A percentile compares a stretch with the other conserved stretches of the same genome.
Conservation (phyloP, 2,329 filamentous ascomycete genomes). For the Thielaviopsis ethacetica region DNA sequence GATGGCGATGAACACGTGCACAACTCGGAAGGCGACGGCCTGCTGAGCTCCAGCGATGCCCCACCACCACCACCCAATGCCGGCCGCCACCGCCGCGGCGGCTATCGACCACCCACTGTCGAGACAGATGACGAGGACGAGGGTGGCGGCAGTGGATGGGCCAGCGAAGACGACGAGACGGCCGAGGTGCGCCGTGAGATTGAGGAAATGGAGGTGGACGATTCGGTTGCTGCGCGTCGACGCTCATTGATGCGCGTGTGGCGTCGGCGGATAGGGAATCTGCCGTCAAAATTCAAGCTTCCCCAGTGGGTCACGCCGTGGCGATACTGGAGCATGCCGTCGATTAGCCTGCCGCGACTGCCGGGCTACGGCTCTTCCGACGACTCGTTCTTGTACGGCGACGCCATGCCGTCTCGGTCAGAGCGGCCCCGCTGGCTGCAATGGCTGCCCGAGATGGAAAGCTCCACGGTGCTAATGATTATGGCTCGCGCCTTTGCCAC, state of each 20-base stretch:
- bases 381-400: conserved; percentile 4
- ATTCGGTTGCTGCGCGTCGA: conserved; percentile 31
- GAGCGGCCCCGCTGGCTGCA: conserved; percentile 9
- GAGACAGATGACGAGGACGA: conserved; percentile 61
- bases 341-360: conserved; percentile 30
- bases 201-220: conserved; percentile 76
- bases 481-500: conserved; percentile 60
- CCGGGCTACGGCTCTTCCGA: conserved; percentile 13
- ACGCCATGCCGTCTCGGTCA: conserved; percentile 6
- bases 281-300: conserved; percentile 32
- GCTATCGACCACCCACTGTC: conserved; percentile 68
- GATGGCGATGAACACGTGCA: conserved; percentile 1
- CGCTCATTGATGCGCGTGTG: conserved; percentile 21
- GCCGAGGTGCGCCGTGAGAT: conserved; percentile 63
- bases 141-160: conserved; percentile 43
- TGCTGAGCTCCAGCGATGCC: conserved; percentile 38
- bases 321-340: conserved; percentile 31
- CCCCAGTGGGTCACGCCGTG: conserved; percentile 39
- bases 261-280: conserved; percentile 6
- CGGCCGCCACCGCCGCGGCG: conserved; percentile 27
- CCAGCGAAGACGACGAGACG: conserved; percentile 37
- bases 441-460: conserved; percentile 13
- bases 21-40: conserved; percentile 51
- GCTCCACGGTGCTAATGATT: conserved; percentile 38
- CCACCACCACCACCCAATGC: conserved; percentile 19